Evolutionary conservation across 108 stramenopile genomes (phyloP), one percentile per base, ranked within the genome.

Genomic region (Fistulifera pelliculosa): DNA sequence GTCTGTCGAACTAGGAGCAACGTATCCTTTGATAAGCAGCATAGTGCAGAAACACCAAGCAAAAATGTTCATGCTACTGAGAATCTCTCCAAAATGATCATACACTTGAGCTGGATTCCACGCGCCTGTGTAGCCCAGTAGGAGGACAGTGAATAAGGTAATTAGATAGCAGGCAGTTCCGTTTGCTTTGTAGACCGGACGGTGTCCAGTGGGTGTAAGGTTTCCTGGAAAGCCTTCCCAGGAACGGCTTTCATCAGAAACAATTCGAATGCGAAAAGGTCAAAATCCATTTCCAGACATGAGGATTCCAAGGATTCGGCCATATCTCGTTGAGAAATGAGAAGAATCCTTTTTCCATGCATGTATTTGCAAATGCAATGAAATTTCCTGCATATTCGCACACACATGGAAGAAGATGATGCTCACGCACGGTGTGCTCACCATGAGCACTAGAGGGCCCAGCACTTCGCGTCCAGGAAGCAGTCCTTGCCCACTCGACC

Each of bases 21-120:
- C 27, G 26, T 79, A 64, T 17, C 99, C 99, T 74, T 99, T 99
- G 66, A 92, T 35, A 43, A 64, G 63, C 27, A 98, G 65, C 27
- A 89, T 56, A 41, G 66, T 48, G 48, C 95, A 96, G 64, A 99
- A 92, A 40, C 76, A 52, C n/a, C 93, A 77, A 0, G 88, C 95
- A 68, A 96, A 95, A n/a, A 96, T 40, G 70, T 95, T 96, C 85
- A 99, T 60, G 41, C 73, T 81, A 31, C 90, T 60, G 14, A 98
- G 47, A 42, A 66, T 58, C 17, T 60, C 63, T 12, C 65, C 65
- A 66, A 77, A 77, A 17, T 67, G 27, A 56, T 77, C 92, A 67
- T 97, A 96, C 21, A 97, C 73, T 15, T 79, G n/a, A 26, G 68
- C 61, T 16, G 68, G 68, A 12, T 54, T 52, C 25, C 70, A 63